Evolutionary conservation across 306 rosid genomes (phyloP).

Genomic region (Medicago arabica): DNA sequence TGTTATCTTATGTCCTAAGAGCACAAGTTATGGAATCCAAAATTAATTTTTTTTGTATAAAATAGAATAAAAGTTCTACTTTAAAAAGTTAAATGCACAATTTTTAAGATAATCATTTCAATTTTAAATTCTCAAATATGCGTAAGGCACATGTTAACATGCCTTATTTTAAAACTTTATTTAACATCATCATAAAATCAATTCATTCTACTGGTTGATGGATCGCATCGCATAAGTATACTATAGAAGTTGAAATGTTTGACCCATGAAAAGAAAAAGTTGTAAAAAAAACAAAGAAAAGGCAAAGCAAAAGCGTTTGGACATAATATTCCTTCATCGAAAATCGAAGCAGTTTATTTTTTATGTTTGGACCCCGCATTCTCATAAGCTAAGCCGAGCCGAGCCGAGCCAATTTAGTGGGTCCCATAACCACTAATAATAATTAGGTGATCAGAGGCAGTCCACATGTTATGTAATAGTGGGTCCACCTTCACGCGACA

Average conservation of each 20-base stretch:
- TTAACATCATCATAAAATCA: too few relatives aligned
- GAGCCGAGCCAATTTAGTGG: conserved; percentile 19
- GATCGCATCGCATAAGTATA: too few relatives aligned
- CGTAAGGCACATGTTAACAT: too few relatives aligned
- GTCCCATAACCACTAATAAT: conserved; percentile 48
- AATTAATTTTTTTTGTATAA: too few relatives aligned
- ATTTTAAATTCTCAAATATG: too few relatives aligned
- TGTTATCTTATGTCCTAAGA: too few relatives aligned
- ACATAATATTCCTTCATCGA: conserved; percentile 38
- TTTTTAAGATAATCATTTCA: too few relatives aligned
- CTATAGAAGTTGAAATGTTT: conserved; percentile 36
- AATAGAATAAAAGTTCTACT: too few relatives aligned
- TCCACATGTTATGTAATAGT: conserved; percentile 40
- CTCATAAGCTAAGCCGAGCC: not conserved
- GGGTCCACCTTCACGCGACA: conserved; percentile 56
- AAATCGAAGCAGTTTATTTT: conserved; percentile 12
- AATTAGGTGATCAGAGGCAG: conserved; percentile 54
- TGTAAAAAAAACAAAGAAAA: conserved; percentile 15
- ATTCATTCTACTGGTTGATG: not conserved
- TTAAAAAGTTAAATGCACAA: too few relatives aligned
- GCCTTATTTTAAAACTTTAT: too few relatives aligned
- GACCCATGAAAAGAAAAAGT: conserved; percentile 44
- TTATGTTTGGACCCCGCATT: not conserved
- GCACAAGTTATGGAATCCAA: too few relatives aligned
- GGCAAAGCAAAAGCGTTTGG: conserved; percentile 39